These are phyloP conservation scores for Citrullus amarus DNA, from an alignment of 306 rosid species.

Conservation along the genomic window DNA sequence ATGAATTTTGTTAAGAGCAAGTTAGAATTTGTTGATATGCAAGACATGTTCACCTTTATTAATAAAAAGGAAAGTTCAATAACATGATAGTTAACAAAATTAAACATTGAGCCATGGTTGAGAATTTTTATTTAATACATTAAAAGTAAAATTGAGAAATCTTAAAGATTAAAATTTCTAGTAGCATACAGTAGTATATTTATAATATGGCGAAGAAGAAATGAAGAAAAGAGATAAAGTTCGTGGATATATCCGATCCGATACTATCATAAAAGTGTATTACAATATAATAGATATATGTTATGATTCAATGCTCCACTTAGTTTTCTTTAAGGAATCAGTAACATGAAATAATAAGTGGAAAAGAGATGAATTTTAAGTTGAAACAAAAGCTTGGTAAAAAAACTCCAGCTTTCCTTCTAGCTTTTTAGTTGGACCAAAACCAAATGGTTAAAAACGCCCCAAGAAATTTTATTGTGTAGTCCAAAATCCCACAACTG, in stretches of 20 bases:
- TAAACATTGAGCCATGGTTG: too few relatives aligned
- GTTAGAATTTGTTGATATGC: too few relatives aligned
- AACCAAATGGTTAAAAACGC: background rate
- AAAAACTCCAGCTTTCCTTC: constrained; percentile 6
- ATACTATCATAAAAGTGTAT: background rate
- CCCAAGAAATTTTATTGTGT: background rate
- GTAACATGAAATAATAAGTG: background rate
- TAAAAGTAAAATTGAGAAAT: too few relatives aligned
- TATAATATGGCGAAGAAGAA: background rate
- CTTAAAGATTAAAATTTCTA: too few relatives aligned
- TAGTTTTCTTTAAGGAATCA: background rate
- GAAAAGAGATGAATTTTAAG: background rate
- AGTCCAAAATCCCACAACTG: background rate
- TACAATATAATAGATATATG: background rate
- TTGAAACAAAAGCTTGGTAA: constrained; percentile 1
- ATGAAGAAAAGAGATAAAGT: background rate
- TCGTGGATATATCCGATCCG: background rate
- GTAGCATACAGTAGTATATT: too few relatives aligned
- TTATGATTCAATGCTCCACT: background rate
- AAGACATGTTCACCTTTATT: too few relatives aligned
- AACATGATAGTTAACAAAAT: background rate
- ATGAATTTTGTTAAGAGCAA: too few relatives aligned
- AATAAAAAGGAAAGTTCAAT: too few relatives aligned
- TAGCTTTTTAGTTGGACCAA: background rate
- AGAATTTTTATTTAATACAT: background rate